phyloP scores from a whole-genome alignment of 2,329 filamentous ascomycete species.

The Plenodomus biglobosus region DNA sequence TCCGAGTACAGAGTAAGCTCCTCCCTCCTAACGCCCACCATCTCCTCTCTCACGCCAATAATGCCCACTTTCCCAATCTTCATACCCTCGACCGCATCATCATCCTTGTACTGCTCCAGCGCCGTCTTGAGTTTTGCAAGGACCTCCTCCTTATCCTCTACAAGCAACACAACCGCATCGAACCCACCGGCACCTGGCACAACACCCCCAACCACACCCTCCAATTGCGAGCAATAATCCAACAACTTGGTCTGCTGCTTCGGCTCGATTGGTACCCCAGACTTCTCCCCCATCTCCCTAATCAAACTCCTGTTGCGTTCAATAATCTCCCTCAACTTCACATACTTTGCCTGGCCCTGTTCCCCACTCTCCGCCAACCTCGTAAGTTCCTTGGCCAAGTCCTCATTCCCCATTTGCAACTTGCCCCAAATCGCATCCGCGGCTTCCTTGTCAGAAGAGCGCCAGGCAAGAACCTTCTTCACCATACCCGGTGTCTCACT shows the following conservation, averaged over 20 bases:
- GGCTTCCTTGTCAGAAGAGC: conserved; percentile 62
- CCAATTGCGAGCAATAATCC: conserved; percentile 69
- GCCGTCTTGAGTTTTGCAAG: conserved; percentile 62
- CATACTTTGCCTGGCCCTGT: conserved; percentile 44
- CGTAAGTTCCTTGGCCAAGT: conserved; percentile 65
- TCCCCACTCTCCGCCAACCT: conserved; percentile 48
- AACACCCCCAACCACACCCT: conserved; percentile 85
- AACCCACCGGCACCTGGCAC: conserved; percentile 94
- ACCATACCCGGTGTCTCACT: conserved; percentile 95
- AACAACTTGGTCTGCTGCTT: conserved; percentile 79
- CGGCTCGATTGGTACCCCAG: conserved; percentile 86
- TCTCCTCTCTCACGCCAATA: conserved; percentile 70
- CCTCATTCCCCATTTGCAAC: conserved; percentile 74
- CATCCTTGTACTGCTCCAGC: conserved; percentile 64
- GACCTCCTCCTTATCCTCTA: conserved; percentile 71
- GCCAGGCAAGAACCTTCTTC: conserved; percentile 84
- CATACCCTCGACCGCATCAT: conserved; percentile 36
- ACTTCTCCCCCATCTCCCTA: conserved; percentile 71
- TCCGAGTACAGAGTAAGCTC: conserved; percentile 43
- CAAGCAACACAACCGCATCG: conserved; percentile 81
- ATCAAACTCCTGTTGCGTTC: conserved; percentile 61
- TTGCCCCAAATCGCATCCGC: conserved; percentile 72
- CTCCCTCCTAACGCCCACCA: conserved; percentile 62
- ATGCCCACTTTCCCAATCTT: conserved; percentile 67
- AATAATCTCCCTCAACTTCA: conserved; percentile 56